Conservation (phyloP, 768 basidiomycete genomes). For the Chlorophyllum brunneum region DNA sequence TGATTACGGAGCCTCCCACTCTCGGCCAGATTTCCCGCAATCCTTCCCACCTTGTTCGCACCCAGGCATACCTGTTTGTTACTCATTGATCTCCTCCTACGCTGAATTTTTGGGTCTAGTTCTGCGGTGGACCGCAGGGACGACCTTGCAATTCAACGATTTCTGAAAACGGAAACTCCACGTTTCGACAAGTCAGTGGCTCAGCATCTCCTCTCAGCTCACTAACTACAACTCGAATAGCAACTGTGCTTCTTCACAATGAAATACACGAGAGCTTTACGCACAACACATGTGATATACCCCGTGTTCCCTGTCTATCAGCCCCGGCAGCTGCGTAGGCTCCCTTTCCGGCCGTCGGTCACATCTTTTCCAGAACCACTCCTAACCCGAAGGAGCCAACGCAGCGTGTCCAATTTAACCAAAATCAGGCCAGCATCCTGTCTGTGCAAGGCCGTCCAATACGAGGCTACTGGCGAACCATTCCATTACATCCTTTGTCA, state of each 20-base stretch:
- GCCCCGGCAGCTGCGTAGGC: background rate
- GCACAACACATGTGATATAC: background rate
- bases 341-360: no score
- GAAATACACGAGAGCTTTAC: background rate
- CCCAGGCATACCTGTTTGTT: background rate
- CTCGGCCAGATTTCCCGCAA: conserved; percentile 7
- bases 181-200: background rate
- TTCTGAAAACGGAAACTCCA: conserved; percentile 1
- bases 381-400: background rate
- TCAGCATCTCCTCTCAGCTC: no score
- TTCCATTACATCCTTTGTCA: conserved; percentile 29
- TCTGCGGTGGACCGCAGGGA: background rate
- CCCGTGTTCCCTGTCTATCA: background rate
- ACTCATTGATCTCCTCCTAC: no score
- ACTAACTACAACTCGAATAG: no score
- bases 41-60: background rate
- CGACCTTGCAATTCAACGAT: conserved; percentile 6
- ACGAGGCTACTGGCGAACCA: conserved; percentile 24
- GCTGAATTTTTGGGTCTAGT: background rate
- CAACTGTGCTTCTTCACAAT: no score
- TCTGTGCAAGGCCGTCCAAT: conserved; percentile 25
- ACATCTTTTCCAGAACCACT: no score
- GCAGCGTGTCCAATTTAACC: background rate
- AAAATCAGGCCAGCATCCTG: conserved; percentile 19
- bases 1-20: conserved; percentile 16